Base-by-base conservation (phyloP, 129 eudicot genomes). In the Artemisia annua region DNA sequence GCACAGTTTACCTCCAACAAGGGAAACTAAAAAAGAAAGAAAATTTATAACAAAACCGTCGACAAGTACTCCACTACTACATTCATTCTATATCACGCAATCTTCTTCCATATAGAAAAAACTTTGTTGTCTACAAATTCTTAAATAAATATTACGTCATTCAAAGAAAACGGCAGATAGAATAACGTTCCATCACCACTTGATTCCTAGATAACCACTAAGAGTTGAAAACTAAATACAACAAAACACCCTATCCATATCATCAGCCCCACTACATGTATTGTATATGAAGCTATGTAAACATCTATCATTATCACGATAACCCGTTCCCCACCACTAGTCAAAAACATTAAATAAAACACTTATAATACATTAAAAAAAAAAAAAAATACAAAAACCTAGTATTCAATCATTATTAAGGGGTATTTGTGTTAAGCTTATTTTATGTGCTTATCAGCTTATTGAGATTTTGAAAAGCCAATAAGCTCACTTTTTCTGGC, bases 141-240 rank as follows among this genome's bases (percentile, higher is more conserved):
- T 39, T 39, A 7, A 39, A 7, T 39, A 39, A 5, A 39, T 39
- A 39, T n/a, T 39, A 39, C 46, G 11, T 39, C 46, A 39, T 39
- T 39, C 46, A 7, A 39, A 39, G 46, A 39, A 7, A 39, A 68
- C 60, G 70, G 69, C 50, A 61, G n/a, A 49, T 11, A 69, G 64
- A 51, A 82, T 78, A 72, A 69, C 79, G 84, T 73, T 83, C 83
- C 70, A 43, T 66, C 16, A 66, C 20, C 53, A 63, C 73, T 35
- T 76, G 77, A 71, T 61, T 12, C 48, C 71, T 63, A 79, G 52
- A 51, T 63, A 70, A 14, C 67, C 69, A 75, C 12, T 24, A 65
- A 69, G 69, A 75, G 70, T 63, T 84, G 89, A 89, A 89, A 86
- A 86, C 83, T 86, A 80, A 82, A 74, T 70, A 78, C 97, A 83